Base-by-base conservation (phyloP, 768 basidiomycete species). In the Pleurotus eryngii region DNA sequence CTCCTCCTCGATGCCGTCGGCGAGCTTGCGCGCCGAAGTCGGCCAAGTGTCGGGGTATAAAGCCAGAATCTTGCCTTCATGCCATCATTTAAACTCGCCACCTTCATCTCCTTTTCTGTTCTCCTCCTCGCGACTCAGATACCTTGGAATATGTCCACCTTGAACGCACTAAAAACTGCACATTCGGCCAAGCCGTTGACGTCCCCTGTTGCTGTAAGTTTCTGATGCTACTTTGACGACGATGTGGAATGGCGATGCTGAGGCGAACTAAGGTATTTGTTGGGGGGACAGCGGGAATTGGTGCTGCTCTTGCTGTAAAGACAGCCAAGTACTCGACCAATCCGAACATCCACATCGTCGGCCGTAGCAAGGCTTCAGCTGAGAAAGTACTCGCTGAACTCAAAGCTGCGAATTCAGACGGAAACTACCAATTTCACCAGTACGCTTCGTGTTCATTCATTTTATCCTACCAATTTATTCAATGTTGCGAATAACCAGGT, bases 331-430 rank as follows among this genome's bases (percentile, higher is more conserved):
- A 77, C 61, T 77, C 79, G 0, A 74, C 80, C 20, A 76, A 78
- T 55, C 74, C 76, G 24, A 74, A 79, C 59, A 81, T 85, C 65
- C 65, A 84, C 61, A 71, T 85, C 61, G 72, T 81, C 27, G 83
- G 82, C 0, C 74, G 81, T 9, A 83, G 82, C 67, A 72, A 72
- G 46, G 66, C 59, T 14, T 78, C 82, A 4, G 83, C 80, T 2
- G 73, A 81, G 35, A 54, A 64, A 17, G 75, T 81, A 60, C 69
- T 85, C 56, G 71, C 76, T 78, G 6, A 64, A 2, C 64, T 83
- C 45, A 68, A 68, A 48, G 68, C 71, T 17, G 62, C 65, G 18
- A 20, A 55, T 5, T 56, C 59, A 30, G 62, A 46, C 43, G 62
- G 35, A n/a, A 35, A 42, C 3, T 54, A 54, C 22, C 37, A 54